A percentile compares a stretch with the other conserved stretches of the same genome.
Conservation (phyloP, 768 basidiomycete genomes). For the Tylopilus subfusipes region DNA sequence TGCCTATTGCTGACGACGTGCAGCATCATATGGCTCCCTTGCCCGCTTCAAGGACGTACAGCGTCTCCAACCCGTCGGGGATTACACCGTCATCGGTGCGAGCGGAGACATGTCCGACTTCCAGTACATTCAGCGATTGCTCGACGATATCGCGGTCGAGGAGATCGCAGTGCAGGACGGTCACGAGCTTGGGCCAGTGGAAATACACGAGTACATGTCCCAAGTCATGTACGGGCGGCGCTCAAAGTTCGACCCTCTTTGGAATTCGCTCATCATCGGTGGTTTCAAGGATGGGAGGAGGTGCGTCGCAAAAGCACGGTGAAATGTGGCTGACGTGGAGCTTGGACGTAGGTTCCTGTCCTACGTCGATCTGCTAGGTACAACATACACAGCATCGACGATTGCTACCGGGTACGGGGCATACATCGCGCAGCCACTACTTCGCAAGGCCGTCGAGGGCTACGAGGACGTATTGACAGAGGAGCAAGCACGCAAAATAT, state of each 20-base stretch:
- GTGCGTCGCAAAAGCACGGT: conserved; percentile 40
- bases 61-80: conserved; percentile 81
- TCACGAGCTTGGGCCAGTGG: conserved; percentile 76
- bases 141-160: conserved; percentile 73
- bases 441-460: conserved; percentile 88
- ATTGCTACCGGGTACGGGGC: conserved; percentile 94
- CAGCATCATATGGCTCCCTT: conserved; percentile 95
- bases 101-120: conserved; percentile 98
- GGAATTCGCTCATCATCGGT: conserved; percentile 93
- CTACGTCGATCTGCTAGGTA: conserved; percentile 94
- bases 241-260: conserved; percentile 87
- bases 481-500: conserved; percentile 71
- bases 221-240: conserved; percentile 89
- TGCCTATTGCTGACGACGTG: neutral
- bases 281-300: conserved; percentile 83
- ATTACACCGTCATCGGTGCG: conserved; percentile 83
- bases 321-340: neutral
- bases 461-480: conserved; percentile 70
- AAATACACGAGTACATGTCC: conserved; percentile 90
- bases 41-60: conserved; percentile 94
- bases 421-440: conserved; percentile 88
- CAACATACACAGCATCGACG: conserved; percentile 89
- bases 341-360: conserved; percentile 70
- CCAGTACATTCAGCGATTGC: conserved; percentile 80
- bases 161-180: conserved; percentile 83